These are phyloP conservation scores for Talaromyces marneffei DNA, from an alignment of 2,329 filamentous ascomycete species.

Conservation along the genomic window DNA sequence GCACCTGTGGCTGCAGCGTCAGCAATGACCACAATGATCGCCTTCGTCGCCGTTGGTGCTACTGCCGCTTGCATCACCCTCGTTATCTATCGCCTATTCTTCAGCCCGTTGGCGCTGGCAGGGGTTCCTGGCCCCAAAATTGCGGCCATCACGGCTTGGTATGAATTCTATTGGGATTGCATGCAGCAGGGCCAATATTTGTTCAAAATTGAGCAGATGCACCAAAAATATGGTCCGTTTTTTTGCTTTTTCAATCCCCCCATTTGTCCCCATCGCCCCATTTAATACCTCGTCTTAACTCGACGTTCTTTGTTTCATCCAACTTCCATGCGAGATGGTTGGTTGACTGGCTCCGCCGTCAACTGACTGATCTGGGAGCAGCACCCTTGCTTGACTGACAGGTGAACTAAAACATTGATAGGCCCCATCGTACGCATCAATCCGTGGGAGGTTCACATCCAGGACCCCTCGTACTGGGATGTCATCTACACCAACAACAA, in stretches of 20 bases:
- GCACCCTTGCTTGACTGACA: too few species aligned
- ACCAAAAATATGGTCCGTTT: constrained; percentile 23
- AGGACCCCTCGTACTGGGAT: constrained; percentile 30
- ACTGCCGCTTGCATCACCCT: not conserved
- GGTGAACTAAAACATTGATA: constrained; percentile 10
- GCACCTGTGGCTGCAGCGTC: not conserved
- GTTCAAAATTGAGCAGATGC: constrained; percentile 23
- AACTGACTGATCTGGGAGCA: not conserved
- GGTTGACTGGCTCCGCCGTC: not conserved
- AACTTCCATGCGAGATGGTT: not conserved
- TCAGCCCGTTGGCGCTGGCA: constrained; percentile 23
- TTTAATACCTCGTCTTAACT: not conserved
- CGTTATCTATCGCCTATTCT: constrained; percentile 22
- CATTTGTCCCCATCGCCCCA: not conserved
- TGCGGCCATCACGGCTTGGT: constrained; percentile 22
- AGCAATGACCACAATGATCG: not conserved
- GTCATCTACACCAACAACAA: constrained; percentile 24
- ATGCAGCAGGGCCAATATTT: constrained; percentile 20
- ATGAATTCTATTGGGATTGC: constrained; percentile 27
- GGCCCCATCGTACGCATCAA: constrained; percentile 35
- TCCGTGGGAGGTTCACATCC: constrained; percentile 34
- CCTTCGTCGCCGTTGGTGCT: not conserved
- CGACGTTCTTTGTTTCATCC: not conserved
- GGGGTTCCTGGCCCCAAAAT: constrained; percentile 24
- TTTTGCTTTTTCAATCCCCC: not conserved